Conservation (phyloP, 345 rosid species). For the Populus tremula region DNA sequence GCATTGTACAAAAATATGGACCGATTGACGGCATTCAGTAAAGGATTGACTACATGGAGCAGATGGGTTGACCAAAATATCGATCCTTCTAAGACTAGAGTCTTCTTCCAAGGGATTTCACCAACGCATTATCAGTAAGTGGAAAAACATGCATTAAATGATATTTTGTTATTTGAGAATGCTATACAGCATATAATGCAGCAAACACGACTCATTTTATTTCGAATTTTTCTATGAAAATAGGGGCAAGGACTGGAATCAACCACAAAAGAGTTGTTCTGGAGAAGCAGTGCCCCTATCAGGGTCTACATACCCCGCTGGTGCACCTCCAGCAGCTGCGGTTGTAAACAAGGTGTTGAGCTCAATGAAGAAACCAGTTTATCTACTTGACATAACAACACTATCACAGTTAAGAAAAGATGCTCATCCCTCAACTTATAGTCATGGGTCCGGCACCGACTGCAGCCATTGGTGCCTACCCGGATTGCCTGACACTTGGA, state of each 20-base stretch:
- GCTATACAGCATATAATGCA: not conserved
- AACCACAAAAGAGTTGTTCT: conserved; percentile 53
- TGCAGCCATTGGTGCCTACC: conserved; percentile 99
- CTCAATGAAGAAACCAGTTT: conserved; percentile 55
- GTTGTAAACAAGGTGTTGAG: conserved; percentile 56
- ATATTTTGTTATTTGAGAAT: not conserved
- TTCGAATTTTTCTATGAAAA: not conserved
- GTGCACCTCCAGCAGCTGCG: conserved; percentile 58
- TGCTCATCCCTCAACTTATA: conserved; percentile 77
- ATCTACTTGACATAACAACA: conserved; percentile 76
- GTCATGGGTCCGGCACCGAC: conserved; percentile 51
- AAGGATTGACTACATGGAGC: conserved; percentile 79
- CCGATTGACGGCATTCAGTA: conserved; percentile 65
- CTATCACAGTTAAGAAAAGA: conserved; percentile 87
- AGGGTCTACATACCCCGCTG: conserved; percentile 74
- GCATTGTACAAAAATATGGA: conserved; percentile 55
- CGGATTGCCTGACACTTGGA: conserved; percentile 94
- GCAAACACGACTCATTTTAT: not conserved
- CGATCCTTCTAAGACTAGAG: conserved; percentile 57
- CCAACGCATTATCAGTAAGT: conserved; percentile 89
- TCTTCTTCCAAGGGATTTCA: conserved; percentile 92
- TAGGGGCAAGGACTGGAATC: conserved; percentile 86
- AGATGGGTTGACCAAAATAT: conserved; percentile 78
- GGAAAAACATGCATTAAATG: not conserved
- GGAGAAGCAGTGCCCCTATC: conserved; percentile 60